These are phyloP conservation scores for Candida frijolesensis DNA, from an alignment of 1,139 yeast genomes.

Conservation along the genomic window DNA sequence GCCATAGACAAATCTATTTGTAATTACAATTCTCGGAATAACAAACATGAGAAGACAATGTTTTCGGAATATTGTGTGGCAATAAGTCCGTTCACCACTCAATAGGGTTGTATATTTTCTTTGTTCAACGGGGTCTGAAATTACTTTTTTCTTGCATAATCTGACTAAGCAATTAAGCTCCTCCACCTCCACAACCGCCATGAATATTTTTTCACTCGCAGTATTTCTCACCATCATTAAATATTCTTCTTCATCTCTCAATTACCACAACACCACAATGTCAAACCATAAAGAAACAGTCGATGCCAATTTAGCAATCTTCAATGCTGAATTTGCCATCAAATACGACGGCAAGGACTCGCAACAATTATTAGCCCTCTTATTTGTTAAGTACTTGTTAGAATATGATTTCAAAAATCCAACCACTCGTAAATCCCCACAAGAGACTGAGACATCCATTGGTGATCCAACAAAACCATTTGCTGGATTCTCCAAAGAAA, in stretches of 20 bases:
- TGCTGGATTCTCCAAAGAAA: slow-evolving; percentile 18
- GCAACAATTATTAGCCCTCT: slow-evolving; percentile 19
- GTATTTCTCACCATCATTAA: background rate
- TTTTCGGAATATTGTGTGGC: no score
- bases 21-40: background rate
- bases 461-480: slow-evolving; percentile 20
- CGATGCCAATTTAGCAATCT: slow-evolving; percentile 25
- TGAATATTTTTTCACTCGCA: background rate
- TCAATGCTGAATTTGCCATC: slow-evolving; percentile 22
- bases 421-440: slow-evolving; percentile 16
- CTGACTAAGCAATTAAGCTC: background rate
- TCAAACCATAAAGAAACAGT: slow-evolving; percentile 24
- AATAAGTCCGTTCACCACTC: no score
- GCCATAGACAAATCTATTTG: no score
- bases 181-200: background rate
- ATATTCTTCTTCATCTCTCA: background rate
- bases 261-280: slow-evolving; percentile 1
- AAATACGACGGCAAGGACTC: slow-evolving; percentile 27
- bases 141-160: no score
- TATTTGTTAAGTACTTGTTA: slow-evolving; percentile 25
- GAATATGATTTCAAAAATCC: slow-evolving; percentile 20
- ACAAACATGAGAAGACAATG: background rate
- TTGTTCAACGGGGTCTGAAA: no score
- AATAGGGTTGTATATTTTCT: no score
- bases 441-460: slow-evolving; percentile 17